phyloP scores from a whole-genome alignment of 2,329 filamentous ascomycete species.

The Hypocreales sp. region DNA sequence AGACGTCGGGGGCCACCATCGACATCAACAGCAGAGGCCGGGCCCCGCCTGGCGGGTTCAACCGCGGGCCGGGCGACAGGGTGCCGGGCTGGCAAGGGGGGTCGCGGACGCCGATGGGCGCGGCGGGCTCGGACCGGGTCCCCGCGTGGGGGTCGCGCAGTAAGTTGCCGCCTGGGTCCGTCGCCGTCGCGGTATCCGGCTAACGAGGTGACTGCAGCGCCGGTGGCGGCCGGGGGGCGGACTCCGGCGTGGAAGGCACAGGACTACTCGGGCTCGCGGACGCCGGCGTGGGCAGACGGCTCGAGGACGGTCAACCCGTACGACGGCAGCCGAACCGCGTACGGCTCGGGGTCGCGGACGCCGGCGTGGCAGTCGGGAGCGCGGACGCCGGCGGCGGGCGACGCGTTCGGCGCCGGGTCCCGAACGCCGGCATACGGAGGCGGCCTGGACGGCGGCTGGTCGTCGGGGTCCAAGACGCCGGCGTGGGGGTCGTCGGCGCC shows the following conservation, averaged over 20 bases:
- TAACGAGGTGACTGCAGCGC: conserved; percentile 23
- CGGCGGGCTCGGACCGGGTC: conserved; percentile 48
- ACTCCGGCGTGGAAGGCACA: conserved; percentile 48
- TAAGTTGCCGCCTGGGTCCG: too few species aligned
- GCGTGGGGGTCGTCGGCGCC: conserved; percentile 48
- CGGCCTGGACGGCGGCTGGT: conserved; percentile 42
- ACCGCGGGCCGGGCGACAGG: conserved; percentile 27
- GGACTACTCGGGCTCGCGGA: conserved; percentile 41
- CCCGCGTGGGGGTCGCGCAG: conserved; percentile 60
- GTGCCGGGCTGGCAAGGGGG: conserved; percentile 45
- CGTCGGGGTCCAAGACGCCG: conserved; percentile 61
- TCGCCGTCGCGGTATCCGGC: too few species aligned
- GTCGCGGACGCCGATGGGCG: conserved; percentile 52
- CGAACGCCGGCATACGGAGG: conserved; percentile 49
- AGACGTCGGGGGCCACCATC: conserved; percentile 61
- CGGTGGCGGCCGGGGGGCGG: conserved; percentile 38
- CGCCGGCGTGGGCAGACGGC: conserved; percentile 56
- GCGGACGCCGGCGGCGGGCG: conserved; percentile 47
- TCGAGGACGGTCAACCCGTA: conserved; percentile 55
- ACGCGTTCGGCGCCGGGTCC: conserved; percentile 51
- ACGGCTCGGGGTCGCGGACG: conserved; percentile 57
- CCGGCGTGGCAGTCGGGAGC: conserved; percentile 68
- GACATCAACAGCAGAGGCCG: conserved; percentile 45
- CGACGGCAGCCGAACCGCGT: conserved; percentile 60
- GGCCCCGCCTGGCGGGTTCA: conserved; percentile 27